Base-by-base conservation (phyloP, 2,329 filamentous ascomycete genomes). In the Alternaria postmessia region DNA sequence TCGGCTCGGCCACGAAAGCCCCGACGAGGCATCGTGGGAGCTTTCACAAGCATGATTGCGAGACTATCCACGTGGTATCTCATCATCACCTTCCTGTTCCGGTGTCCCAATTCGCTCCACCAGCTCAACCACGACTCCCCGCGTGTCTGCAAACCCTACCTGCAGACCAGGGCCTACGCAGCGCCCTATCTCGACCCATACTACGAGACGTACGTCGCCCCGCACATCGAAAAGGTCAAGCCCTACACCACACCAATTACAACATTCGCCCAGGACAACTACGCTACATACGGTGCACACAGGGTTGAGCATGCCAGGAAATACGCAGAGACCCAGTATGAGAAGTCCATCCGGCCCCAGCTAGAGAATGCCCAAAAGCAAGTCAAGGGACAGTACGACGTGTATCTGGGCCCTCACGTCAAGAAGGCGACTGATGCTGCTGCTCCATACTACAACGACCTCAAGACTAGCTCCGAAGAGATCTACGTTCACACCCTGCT, bases 151-250 rank as follows among this genome's bases (percentile, higher is more conserved):
- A 89, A 89, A 73, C 89, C 91, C 9, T 97, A 97, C 70, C 74
- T 89, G 34, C 79, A 85, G 85, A 90, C 81, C 80, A 88, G 80
- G 69, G 88, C 82, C 82, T 89, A 84, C 58, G 82, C 94, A 61
- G 81, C 87, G 26, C 95, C 95, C 4, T 90, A 94, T 77, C 73
- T 96, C 32, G 85, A 89, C 69, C 94, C 94, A 3, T 96, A 96
- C 80, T 98, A 97, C 79, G 83, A 94, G 67, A 79, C 87, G 59
- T 96, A 97, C 73, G 90, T 92, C 24, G 91, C 90, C 6, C 92
- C 93, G 3, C 95, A 97, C 74, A 87, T 97, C 63, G 86, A 94
- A 38, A 81, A 87, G 51, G 89, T 87, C 36, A 88, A 87, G 61
- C 94, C 94, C 1, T 97, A 98, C 79, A 79, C 85, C 55, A 81